These are phyloP conservation scores for Fimicolochytrium jonesii DNA, from an alignment of 192 early-diverging fungal genomes.

Conservation along the genomic window DNA sequence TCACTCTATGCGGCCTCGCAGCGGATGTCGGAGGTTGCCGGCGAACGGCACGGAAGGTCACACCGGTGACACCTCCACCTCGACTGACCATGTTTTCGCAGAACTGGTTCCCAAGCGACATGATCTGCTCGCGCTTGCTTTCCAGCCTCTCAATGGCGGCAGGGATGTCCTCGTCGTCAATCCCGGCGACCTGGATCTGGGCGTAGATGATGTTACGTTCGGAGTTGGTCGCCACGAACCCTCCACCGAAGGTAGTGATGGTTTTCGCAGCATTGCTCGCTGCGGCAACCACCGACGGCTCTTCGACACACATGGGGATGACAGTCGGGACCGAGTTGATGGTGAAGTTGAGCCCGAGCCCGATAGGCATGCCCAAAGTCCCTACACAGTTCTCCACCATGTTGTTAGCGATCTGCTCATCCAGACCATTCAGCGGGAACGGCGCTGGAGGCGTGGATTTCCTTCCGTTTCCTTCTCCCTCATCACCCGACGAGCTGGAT, in stretches of 20 bases:
- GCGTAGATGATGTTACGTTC: slow-evolving; percentile 67
- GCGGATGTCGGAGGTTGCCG: not conserved
- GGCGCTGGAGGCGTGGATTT: slow-evolving; percentile 13
- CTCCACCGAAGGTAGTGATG: slow-evolving; percentile 45
- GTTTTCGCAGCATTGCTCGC: slow-evolving; percentile 75
- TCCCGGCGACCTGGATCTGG: slow-evolving; percentile 61
- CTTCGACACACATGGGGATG: slow-evolving; percentile 75
- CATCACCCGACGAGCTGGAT: no score
- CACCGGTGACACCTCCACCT: slow-evolving; percentile 61
- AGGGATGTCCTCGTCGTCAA: slow-evolving; percentile 42
- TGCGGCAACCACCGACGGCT: slow-evolving; percentile 73
- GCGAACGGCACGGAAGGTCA: slow-evolving; percentile 46
- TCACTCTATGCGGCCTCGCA: not conserved
- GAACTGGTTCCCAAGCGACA: slow-evolving; percentile 57
- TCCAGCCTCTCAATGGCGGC: slow-evolving; percentile 29
- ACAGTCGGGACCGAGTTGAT: slow-evolving; percentile 59
- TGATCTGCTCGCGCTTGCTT: slow-evolving; percentile 34
- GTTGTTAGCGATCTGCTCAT: slow-evolving; percentile 65
- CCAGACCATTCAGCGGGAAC: slow-evolving; percentile 61
- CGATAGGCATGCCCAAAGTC: slow-evolving; percentile 67
- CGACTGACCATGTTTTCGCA: slow-evolving; percentile 60
- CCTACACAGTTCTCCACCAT: slow-evolving; percentile 79
- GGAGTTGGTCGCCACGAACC: slow-evolving; percentile 55
- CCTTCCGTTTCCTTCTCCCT: no score
- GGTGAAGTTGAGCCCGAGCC: slow-evolving; percentile 67